Conservation (phyloP, 345 rosid genomes). For the Microthlaspi erraticum region DNA sequence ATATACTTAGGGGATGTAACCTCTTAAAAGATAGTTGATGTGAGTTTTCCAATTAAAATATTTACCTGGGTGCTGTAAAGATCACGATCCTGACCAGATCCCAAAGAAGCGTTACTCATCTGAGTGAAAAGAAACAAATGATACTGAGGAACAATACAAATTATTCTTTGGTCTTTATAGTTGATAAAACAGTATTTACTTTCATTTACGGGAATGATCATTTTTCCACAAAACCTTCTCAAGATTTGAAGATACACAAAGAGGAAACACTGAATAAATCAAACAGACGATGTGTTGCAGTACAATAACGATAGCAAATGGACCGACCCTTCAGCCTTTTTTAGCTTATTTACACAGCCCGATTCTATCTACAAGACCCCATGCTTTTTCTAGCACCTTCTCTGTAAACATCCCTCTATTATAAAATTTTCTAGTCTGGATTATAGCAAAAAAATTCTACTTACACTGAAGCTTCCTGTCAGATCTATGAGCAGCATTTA, state of each 20-base stretch:
- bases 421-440: no score
- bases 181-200: constrained; percentile 12
- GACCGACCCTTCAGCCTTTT: not conserved
- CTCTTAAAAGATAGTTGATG: not conserved
- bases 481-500: not conserved
- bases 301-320: not conserved
- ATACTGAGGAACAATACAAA: not conserved
- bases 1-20: not conserved
- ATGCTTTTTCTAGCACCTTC: no score
- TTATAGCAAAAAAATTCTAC: no score
- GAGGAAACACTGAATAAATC: not conserved
- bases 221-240: constrained; percentile 9
- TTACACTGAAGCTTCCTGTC: no score
- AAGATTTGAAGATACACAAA: not conserved
- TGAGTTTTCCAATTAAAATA: not conserved
- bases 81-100: constrained; percentile 20
- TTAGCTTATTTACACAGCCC: not conserved
- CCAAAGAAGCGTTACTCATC: constrained; percentile 33
- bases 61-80: constrained; percentile 28
- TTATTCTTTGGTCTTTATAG: not conserved
- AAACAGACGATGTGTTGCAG: not conserved
- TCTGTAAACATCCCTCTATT: no score
- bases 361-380: no score
- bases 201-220: not conserved
- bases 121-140: constrained; percentile 21